Evolutionary conservation across 768 basidiomycete genomes (phyloP), one percentile per base, ranked within the genome.

Genomic region (Macrolepiota albuminosa): DNA sequence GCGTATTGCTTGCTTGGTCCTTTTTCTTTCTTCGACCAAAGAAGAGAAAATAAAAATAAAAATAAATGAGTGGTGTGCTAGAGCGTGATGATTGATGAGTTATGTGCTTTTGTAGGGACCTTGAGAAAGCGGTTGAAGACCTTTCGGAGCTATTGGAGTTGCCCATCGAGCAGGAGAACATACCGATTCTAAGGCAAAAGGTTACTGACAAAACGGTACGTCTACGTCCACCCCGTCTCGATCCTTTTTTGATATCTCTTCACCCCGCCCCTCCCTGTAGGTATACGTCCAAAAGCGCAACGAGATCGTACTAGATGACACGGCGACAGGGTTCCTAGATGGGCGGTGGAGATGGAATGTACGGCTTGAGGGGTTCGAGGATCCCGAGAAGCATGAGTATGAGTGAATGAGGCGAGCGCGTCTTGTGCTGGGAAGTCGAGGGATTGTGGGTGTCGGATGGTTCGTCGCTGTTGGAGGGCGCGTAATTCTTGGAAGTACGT

Each of bases 251-350:
- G 2, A 29, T 29, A 29, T 24, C 47, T 21, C 8, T n/a, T 60
- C 33, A 51, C 34, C 16, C 24, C 40, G 18, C 14, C 46, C 29
- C 21, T 29, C 56, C 43, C 10, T 40, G 39, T 61, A 91, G 82
- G 88, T 93, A 18, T 98, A 98, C 69, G 95, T 98, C n/a, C 87
- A 94, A 75, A 98, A 95, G 76, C 84, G 97, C 36, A 95, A 97
- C 72, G 89, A 94, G 72, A 95, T 98, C 67, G 83, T 99, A 65
- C 76, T 98, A 39, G 93, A 96, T 67, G 97, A 98, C 72, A 98
- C 96, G 0, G 91, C 95, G 0, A 84, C 81, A 61, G 95, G 95
- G 5, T 95, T 92, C 76, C 71, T 86, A 45, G 95, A 97, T 54
- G 91, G 85, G 10, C 75, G 93, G 59, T 95, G 93, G 93, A 78